Evolutionary conservation across 176 grass and related monocot species (phyloP).

Genomic region (Hordeum marinum): DNA sequence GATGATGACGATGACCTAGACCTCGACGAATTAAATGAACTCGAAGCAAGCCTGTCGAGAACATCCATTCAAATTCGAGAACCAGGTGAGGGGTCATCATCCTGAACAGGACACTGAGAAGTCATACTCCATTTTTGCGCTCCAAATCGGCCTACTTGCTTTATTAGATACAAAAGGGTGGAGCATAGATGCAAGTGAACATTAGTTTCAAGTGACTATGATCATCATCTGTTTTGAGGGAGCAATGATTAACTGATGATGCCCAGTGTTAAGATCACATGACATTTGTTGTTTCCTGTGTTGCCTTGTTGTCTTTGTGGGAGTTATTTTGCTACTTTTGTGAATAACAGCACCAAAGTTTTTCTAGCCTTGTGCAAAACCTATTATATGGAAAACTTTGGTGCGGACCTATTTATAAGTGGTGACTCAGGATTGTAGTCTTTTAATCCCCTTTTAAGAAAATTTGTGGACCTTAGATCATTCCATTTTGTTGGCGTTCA

Average conservation of each 20-base stretch:
- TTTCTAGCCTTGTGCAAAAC: background rate
- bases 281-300: constrained; percentile 7
- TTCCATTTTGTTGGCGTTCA: too few relatives aligned
- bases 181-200: constrained; percentile 30
- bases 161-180: constrained; percentile 17
- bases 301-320: constrained; percentile 8
- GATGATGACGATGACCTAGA: constrained; percentile 78
- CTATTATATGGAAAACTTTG: background rate
- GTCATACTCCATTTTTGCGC: constrained; percentile 25
- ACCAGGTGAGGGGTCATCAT: constrained; percentile 49
- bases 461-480: background rate
- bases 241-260: constrained; percentile 15
- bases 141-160: constrained; percentile 3
- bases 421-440: background rate
- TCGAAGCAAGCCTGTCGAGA: constrained; percentile 83
- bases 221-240: constrained; percentile 15
- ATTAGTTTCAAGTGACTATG: constrained; percentile 18
- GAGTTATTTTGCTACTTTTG: constrained; percentile 32
- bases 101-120: constrained; percentile 28
- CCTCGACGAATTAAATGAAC: constrained; percentile 90
- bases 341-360: constrained; percentile 41
- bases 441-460: background rate
- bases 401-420: background rate
- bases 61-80: constrained; percentile 80
- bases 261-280: background rate